phyloP scores from a whole-genome alignment of 73 alveolate genomes.

The Blepharisma japonicum region DNA sequence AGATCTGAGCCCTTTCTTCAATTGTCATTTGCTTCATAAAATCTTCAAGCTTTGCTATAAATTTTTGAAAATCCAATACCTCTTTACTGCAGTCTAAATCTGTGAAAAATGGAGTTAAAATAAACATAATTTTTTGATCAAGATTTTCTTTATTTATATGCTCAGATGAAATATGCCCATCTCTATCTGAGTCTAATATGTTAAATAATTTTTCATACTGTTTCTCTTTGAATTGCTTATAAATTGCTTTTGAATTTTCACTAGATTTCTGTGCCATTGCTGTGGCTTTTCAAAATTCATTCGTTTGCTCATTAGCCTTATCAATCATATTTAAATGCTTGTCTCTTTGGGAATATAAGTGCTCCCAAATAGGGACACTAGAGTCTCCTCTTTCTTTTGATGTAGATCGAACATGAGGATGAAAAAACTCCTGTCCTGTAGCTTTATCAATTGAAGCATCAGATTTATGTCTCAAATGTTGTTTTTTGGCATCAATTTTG shows the following conservation, averaged over 20 bases:
- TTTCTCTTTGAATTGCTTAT: neutral
- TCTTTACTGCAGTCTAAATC: neutral
- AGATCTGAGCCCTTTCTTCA: neutral
- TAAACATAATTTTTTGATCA: neutral
- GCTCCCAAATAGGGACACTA: neutral
- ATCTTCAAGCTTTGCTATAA: neutral
- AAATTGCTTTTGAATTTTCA: neutral
- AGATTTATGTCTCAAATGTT: neutral
- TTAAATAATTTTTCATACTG: constrained; percentile 17
- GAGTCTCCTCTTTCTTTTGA: neutral
- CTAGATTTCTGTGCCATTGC: neutral
- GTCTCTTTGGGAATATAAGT: neutral
- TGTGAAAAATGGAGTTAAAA: constrained; percentile 3
- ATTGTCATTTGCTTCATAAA: neutral
- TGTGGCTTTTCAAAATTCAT: neutral
- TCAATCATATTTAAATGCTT: neutral
- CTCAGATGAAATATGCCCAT: constrained; percentile 9
- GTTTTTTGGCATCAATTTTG: neutral
- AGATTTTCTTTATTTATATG: neutral
- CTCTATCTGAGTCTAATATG: constrained; percentile 5
- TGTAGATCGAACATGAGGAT: neutral
- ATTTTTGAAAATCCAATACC: neutral
- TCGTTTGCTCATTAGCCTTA: neutral
- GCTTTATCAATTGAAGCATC: neutral
- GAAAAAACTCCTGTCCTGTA: constrained; percentile 11